Conservation (phyloP, 345 rosid genomes). For the Sonneratia caseolaris region DNA sequence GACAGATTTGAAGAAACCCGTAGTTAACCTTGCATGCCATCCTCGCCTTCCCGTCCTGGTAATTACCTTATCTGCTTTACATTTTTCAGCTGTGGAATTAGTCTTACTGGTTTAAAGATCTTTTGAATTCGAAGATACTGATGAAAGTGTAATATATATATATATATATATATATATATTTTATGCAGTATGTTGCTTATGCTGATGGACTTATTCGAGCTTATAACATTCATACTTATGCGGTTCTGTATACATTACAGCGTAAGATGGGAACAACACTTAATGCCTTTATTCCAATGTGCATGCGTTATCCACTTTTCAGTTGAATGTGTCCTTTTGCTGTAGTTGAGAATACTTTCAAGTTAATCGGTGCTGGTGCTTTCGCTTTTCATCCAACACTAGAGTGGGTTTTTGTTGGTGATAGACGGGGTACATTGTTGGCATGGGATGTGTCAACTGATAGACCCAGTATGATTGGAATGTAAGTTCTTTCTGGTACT, state of each 20-base stretch:
- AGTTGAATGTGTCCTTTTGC: constrained; percentile 4
- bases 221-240: constrained; percentile 87
- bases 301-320: constrained; percentile 7
- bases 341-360: constrained; percentile 90
- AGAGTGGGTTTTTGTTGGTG: constrained; percentile 98
- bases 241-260: constrained; percentile 81
- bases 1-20: constrained; percentile 90
- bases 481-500: constrained; percentile 35
- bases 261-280: constrained; percentile 39
- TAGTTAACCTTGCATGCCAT: constrained; percentile 93
- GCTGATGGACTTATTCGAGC: constrained; percentile 97
- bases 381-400: constrained; percentile 92
- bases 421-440: constrained; percentile 88
- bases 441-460: constrained; percentile 99
- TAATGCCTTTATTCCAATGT: not conserved
- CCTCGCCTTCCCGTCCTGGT: constrained; percentile 97
- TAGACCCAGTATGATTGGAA: constrained; percentile 94
- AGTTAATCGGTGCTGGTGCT: constrained; percentile 85
- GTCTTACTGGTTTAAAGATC: not conserved
- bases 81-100: constrained; percentile 1
- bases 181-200: constrained; percentile 87
- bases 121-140: constrained; percentile 2
- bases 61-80: constrained; percentile 12
- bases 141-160: not conserved
- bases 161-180: constrained; percentile 2